Conservation (phyloP, 2,329 filamentous ascomycete species). For the Aspergillus japonicus region DNA sequence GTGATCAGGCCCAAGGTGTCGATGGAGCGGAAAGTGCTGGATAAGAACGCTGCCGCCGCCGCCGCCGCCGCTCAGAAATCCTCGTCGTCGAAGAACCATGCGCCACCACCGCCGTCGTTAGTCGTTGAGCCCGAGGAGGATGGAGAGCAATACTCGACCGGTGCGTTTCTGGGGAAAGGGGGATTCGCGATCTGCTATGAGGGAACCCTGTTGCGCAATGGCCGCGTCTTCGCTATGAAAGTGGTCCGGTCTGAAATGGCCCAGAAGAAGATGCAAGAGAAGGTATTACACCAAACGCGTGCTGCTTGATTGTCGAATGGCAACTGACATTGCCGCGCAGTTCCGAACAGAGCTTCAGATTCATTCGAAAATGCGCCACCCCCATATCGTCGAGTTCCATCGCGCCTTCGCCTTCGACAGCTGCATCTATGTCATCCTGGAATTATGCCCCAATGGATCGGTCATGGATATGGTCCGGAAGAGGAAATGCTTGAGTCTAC, state of each 20-base stretch:
- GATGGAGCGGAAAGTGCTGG: conserved; percentile 40
- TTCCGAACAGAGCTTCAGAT: conserved; percentile 87
- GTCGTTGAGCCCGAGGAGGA: conserved; percentile 47
- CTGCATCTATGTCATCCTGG: conserved; percentile 89
- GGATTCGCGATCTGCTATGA: conserved; percentile 54
- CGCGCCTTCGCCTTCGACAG: conserved; percentile 87
- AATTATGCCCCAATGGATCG: conserved; percentile 92
- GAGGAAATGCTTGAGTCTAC: conserved; percentile 83
- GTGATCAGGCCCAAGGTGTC: conserved; percentile 43
- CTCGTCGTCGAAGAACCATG: conserved; percentile 44
- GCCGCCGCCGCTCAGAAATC: conserved; percentile 29
- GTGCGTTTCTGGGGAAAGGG: conserved; percentile 49
- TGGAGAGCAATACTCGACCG: conserved; percentile 47
- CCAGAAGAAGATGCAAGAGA: conserved; percentile 54
- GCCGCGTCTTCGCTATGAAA: conserved; percentile 51
- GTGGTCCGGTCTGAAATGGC: conserved; percentile 52
- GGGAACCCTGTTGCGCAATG: conserved; percentile 44
- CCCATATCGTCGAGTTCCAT: conserved; percentile 93
- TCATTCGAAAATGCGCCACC: conserved; percentile 95
- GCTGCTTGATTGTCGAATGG: neutral
- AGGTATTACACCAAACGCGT: conserved; percentile 32
- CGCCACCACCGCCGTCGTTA: conserved; percentile 45
- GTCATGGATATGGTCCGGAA: conserved; percentile 98
- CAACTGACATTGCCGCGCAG: conserved; percentile 37
- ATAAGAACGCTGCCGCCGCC: conserved; percentile 35